phyloP scores from a whole-genome alignment of 345 rosid species.

The Pugionium dolabratum region DNA sequence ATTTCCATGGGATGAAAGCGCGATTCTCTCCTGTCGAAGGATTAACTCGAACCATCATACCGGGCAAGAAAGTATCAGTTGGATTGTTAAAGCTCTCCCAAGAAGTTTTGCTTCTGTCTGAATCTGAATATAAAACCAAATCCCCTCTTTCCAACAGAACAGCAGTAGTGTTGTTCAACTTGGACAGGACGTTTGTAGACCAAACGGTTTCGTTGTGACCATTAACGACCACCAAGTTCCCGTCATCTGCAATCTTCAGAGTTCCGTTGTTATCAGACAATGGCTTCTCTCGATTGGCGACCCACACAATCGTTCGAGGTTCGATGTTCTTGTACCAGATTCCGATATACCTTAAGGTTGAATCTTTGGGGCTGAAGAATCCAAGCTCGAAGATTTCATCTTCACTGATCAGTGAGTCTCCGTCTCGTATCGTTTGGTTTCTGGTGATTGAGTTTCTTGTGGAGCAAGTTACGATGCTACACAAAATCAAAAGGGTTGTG shows the following conservation, averaged over 20 bases:
- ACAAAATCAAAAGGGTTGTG: conserved; percentile 29
- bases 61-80: conserved; percentile 40
- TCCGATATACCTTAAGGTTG: conserved; percentile 56
- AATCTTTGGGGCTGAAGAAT: conserved; percentile 54
- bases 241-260: conserved; percentile 43
- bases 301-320: conserved; percentile 52
- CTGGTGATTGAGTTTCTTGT: conserved; percentile 41
- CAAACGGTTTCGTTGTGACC: conserved; percentile 34
- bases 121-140: conserved; percentile 40
- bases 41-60: conserved; percentile 31
- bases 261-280: conserved; percentile 46
- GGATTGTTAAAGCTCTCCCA: conserved; percentile 63
- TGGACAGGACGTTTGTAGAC: conserved; percentile 43
- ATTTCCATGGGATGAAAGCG: conserved; percentile 28
- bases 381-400: conserved; percentile 52
- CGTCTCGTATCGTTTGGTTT: conserved; percentile 50
- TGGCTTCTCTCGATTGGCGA: conserved; percentile 66
- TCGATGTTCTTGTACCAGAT: conserved; percentile 58
- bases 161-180: conserved; percentile 29
- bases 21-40: conserved; percentile 1
- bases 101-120: not conserved
- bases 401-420: conserved; percentile 45
- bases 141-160: conserved; percentile 50
- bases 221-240: conserved; percentile 40
- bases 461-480: conserved; percentile 33